Conservation (phyloP, 2,329 filamentous ascomycete genomes). For the Scedosporium dehoogii region DNA sequence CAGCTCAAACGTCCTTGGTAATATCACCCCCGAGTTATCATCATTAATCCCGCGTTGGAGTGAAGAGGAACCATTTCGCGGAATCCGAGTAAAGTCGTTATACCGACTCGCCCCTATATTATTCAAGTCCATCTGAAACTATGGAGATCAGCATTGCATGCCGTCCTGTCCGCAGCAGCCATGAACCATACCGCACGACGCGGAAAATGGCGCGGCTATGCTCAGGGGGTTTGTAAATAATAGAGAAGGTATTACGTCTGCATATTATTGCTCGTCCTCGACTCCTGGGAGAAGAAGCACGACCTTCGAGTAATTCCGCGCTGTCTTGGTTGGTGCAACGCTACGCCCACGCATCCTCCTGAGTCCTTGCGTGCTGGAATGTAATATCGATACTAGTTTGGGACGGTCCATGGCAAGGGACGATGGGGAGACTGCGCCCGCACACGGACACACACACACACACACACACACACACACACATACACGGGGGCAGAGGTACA, state of each 20-base stretch:
- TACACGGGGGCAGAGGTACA: too few species aligned
- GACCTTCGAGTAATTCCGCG: neutral
- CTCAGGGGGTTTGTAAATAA: neutral
- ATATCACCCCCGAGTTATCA: neutral
- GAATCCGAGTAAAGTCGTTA: neutral
- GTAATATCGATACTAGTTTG: too few species aligned
- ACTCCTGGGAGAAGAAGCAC: too few species aligned
- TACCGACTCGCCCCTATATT: neutral
- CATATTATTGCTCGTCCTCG: too few species aligned
- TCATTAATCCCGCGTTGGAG: neutral
- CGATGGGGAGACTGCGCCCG: too few species aligned
- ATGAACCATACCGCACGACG: neutral
- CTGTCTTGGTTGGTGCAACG: neutral
- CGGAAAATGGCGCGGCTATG: neutral
- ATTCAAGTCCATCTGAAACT: neutral
- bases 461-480: too few species aligned
- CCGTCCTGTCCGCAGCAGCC: neutral
- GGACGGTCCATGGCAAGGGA: too few species aligned
- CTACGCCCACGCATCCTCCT: neutral
- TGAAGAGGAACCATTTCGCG: neutral
- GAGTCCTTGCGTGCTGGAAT: neutral
- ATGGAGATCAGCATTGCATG: neutral
- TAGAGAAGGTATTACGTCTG: neutral
- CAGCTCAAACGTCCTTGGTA: neutral
- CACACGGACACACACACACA: too few species aligned